phyloP scores from a whole-genome alignment of 2,329 filamentous ascomycete genomes.

The Macrophomina phaseolina region DNA sequence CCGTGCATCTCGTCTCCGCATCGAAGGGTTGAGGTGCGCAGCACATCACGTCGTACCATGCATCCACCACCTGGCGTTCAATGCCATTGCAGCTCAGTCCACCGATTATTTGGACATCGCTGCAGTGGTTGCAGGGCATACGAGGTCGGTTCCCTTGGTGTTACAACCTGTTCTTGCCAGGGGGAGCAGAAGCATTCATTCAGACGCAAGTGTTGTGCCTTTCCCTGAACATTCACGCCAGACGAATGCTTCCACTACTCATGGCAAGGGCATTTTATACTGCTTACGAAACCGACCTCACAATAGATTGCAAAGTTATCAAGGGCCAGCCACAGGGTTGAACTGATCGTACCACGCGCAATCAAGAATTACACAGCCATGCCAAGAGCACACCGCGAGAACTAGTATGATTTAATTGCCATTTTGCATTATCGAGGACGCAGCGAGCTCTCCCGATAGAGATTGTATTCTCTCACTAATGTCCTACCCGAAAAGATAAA shows the following conservation, averaged over 20 bases:
- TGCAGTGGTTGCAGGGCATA: neutral
- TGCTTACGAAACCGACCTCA: no score
- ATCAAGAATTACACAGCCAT: neutral
- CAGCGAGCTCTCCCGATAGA: neutral
- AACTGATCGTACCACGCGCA: neutral
- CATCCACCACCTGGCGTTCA: conserved; percentile 11
- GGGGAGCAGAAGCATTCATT: no score
- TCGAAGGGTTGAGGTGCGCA: conserved; percentile 1
- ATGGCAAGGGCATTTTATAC: no score
- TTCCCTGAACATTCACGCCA: no score
- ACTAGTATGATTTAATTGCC: neutral
- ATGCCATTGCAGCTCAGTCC: neutral
- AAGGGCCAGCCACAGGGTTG: neutral
- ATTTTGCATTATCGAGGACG: neutral
- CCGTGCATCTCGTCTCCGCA: conserved; percentile 23
- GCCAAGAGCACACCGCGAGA: neutral
- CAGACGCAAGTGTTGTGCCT: no score
- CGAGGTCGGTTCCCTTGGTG: no score
- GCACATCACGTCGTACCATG: conserved; percentile 14
- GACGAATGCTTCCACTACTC: no score
- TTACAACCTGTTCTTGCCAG: no score
- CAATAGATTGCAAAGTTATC: no score
- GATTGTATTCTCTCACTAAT: neutral
- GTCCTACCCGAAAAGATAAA: conserved; percentile 11
- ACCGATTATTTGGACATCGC: neutral